Evolutionary conservation across 441 rosid genomes (phyloP), one percentile per base, ranked within the genome.

Genomic region (Codiaeum variegatum): DNA sequence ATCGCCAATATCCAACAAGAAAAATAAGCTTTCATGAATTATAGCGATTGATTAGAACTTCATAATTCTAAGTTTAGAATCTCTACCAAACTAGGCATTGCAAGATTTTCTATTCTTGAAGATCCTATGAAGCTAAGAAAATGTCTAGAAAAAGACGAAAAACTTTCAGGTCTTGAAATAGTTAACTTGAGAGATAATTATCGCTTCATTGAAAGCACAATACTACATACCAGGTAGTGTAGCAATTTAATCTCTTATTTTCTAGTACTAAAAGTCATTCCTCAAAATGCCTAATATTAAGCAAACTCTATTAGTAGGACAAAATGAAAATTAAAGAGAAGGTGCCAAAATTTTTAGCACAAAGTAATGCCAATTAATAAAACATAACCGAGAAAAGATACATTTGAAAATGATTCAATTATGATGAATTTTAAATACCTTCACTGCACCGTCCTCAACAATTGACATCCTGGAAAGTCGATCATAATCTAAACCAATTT

Each of bases 371-470:
- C 66, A 61, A 1, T 42, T 2, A 11, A 40, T 0, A 40, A 29
- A 54, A 49, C 24, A 26, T 42, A 29, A 12, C 36, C 73, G 29
- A n/a, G 29, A 66, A 24, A 42, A 19, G 55, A 42, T 10, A 42
- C 9, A 31, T 26, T 51, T 5, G 13, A 49, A 72, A 49, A 71
- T 12, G 8, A 38, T 26, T 19, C 42, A 40, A 24, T 6, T 61
- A 55, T 44, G 38, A 63, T 46, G 44, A 16, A 28, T 31, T 49
- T 44, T 23, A 75, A 59, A 54, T 82, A 85, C 89, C 89, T 85
- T 85, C 29, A 76, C 80, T 47, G 87, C 87, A 73, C 89, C 87
- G 67, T 86, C 89, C 80, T 86, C 89, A 56, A 86, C 67, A 65
- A 86, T 81, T 67, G 89, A 86, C 89, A 86, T 82, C 72, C 81